Base-by-base conservation (phyloP, 2,329 filamentous ascomycete genomes). In the Talaromyces funiculosus region DNA sequence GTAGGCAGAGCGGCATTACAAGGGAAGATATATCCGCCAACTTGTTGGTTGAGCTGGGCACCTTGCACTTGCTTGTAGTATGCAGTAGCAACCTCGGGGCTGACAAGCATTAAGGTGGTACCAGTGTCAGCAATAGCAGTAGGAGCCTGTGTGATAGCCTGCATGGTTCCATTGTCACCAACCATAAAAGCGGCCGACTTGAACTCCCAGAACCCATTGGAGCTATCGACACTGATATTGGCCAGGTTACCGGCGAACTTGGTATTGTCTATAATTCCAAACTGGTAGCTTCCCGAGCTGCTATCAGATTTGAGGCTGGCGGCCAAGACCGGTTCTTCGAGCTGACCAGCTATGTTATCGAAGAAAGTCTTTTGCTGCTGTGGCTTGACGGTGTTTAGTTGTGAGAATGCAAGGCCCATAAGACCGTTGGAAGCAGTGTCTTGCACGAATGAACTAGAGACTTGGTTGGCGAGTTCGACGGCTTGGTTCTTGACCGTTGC, bases 331-430 rank as follows among this genome's bases (percentile, higher is more conserved):
- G 88, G 87, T 72, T 83, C 75, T 26, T 83, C 80, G 24, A 91
- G 82, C 18, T 77, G 72, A n/a, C 72, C 64, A 72, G 83, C 82
- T 65, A 88, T 77, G 70, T 89, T 90, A 68, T 89, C 86, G 70
- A 90, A 90, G 73, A 90, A 91, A 10, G 88, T 90, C 74, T 86
- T 86, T 65, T 89, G 86, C 64, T 79, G 76, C 16, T 79, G 75
- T 0, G 87, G 87, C 69, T 80, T 69, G 62, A 89, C 82, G 1
- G 84, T 86, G 73, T 89, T 90, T 71, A 89, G 79, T 40, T 73
- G 79, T 60, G 81, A 83, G 69, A 88, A 90, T 8, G 82, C 87
- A 26, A 90, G 81, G 10, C 88, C 88, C 26, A 90, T 77, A 4
- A 90, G 81, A n/a, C 88, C 88, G 70, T 88, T 86, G 65, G 81